A percentile compares a stretch with the other conserved stretches of the same genome.
Evolutionary conservation across 2,329 filamentous ascomycete genomes (phyloP).

Genomic region (Talaromyces funiculosus): DNA sequence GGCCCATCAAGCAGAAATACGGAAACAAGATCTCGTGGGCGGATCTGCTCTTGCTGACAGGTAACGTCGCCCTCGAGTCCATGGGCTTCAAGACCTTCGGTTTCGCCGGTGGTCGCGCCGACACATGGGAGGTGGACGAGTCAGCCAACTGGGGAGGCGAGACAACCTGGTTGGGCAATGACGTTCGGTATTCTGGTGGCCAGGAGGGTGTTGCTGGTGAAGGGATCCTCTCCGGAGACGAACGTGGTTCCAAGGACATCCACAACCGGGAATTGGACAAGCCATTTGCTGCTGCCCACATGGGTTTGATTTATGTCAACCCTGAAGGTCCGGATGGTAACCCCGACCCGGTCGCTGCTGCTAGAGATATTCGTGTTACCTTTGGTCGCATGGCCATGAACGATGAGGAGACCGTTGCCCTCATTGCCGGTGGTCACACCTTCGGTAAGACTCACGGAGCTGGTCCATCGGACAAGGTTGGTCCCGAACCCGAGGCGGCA

Average conservation of each 20-base stretch:
- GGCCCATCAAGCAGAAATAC: slow-evolving; percentile 81
- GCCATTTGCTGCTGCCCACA: slow-evolving; percentile 63
- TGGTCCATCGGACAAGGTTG: slow-evolving; percentile 57
- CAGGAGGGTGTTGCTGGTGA: slow-evolving; percentile 41
- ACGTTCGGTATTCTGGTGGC: slow-evolving; percentile 59
- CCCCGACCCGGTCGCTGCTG: slow-evolving; percentile 64
- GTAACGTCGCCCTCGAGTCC: slow-evolving; percentile 70
- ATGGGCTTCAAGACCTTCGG: slow-evolving; percentile 71
- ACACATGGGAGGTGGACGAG: slow-evolving; percentile 72
- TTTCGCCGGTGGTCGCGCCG: slow-evolving; percentile 65
- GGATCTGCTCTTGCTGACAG: slow-evolving; percentile 64
- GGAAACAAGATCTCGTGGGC: slow-evolving; percentile 78
- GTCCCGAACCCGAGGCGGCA: slow-evolving; percentile 62
- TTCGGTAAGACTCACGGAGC: slow-evolving; percentile 81
- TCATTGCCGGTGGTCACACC: slow-evolving; percentile 72
- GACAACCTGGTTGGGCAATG: slow-evolving; percentile 68
- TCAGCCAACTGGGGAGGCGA: slow-evolving; percentile 73
- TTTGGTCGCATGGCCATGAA: slow-evolving; percentile 80
- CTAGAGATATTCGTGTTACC: slow-evolving; percentile 65
- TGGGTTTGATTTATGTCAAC: slow-evolving; percentile 79
- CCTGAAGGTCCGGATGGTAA: slow-evolving; percentile 70
- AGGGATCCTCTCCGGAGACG: slow-evolving; percentile 40
- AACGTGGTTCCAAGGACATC: slow-evolving; percentile 43
- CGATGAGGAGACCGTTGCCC: slow-evolving; percentile 72
- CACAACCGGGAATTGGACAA: slow-evolving; percentile 61